Conservation (phyloP, 208 protist genomes). For the Trypanosoma grayi region DNA sequence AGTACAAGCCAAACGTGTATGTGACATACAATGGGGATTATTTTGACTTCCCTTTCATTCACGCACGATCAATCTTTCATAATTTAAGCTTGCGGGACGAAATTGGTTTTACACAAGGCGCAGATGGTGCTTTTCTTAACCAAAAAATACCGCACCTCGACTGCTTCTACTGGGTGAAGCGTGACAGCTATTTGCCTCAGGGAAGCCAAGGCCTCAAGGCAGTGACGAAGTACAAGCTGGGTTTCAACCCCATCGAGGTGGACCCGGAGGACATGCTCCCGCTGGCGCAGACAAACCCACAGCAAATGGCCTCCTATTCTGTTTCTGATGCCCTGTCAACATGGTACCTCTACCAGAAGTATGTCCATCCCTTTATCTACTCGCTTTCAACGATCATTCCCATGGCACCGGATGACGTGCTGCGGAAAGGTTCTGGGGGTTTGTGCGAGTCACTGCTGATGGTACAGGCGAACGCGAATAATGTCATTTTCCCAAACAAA, state of each 20-base stretch:
- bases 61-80: slow-evolving; percentile 86
- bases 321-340: slow-evolving; percentile 99
- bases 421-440: slow-evolving; percentile 98
- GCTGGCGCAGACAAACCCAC: slow-evolving; percentile 94
- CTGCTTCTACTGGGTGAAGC: slow-evolving; percentile 99
- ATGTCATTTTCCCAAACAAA: slow-evolving; percentile 99
- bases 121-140: slow-evolving; percentile 93
- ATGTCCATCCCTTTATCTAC: slow-evolving; percentile 99
- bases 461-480: slow-evolving; percentile 96
- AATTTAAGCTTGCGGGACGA: slow-evolving; percentile 87
- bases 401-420: slow-evolving; percentile 98
- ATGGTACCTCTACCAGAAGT: slow-evolving; percentile 99
- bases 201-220: slow-evolving; percentile 96
- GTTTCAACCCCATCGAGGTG: slow-evolving; percentile 99
- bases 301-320: slow-evolving; percentile 99
- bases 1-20: slow-evolving; percentile 96
- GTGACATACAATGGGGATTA: slow-evolving; percentile 99
- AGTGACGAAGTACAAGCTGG: slow-evolving; percentile 98
- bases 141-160: slow-evolving; percentile 97
- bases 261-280: slow-evolving; percentile 99
- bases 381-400: slow-evolving; percentile 99
- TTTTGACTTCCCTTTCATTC: slow-evolving; percentile 99
- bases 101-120: slow-evolving; percentile 80
- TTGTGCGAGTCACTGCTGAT: slow-evolving; percentile 99
- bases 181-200: slow-evolving; percentile 99